Evolutionary conservation across 768 basidiomycete species (phyloP), one percentile per base, ranked within the genome.

Genomic region (Macrolepiota dolichaula): DNA sequence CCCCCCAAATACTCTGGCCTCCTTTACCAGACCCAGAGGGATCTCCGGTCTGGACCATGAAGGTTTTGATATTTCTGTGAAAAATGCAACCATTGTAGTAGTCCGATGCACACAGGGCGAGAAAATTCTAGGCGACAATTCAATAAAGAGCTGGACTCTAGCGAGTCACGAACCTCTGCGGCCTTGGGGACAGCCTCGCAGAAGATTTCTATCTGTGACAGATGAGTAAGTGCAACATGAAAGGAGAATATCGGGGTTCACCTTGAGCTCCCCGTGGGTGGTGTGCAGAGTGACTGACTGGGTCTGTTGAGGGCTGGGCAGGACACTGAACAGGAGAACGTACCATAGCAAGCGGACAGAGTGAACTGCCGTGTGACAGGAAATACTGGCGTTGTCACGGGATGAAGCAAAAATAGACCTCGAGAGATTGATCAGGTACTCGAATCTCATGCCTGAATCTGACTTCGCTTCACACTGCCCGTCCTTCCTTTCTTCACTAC

Each of bases 231-330:
- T 29, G 53, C 7, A 17, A 27, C 15, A 53, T 42, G 22, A 46
- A 35, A 55, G 55, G 50, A 32, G 62, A 52, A 55, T 61, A 53
- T 35, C 24, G 11, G 17, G 35, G 55, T 51, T 51, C 68, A 92
- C 94, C 85, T 98, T 98, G 74, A 98, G 80, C 63, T 98, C 96
- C 17, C 96, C 96, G 68, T 89, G 89, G n/a, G 89, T 85, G 0
- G 96, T 98, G 73, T 98, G 90, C 55, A 98, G 80, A 6, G 96
- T 98, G 42, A 97, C 95, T 59, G 96, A 96, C 96, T 94, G 67
- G 13, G 61, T 36, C 37, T 10, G 1, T 15, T 61, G 59, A 61
- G 53, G 15, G 15, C 17, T 13, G 44, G 44, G 35, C 44, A 15
- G 52, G 24, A 25, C 11, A 2, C 25, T 5, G 22, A 61, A 61